Conservation (phyloP, 345 rosid species). For the Citropsis articulata region DNA sequence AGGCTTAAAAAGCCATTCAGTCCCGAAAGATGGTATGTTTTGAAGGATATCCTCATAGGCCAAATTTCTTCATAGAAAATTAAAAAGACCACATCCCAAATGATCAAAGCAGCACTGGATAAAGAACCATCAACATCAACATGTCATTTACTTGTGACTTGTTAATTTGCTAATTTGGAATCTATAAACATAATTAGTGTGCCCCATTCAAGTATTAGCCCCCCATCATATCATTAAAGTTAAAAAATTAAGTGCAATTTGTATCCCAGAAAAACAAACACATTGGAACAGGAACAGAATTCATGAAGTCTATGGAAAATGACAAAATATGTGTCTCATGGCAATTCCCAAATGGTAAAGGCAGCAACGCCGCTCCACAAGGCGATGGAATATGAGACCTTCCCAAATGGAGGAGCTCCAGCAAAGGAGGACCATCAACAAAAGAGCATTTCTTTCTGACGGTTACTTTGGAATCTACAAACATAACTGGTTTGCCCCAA, state of each 20-base stretch:
- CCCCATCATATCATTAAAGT: constrained; percentile 7
- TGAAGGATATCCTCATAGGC: constrained; percentile 22
- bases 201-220: constrained; percentile 26
- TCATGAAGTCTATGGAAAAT: constrained; percentile 16
- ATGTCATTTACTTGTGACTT: too few species aligned
- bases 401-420: constrained; percentile 22
- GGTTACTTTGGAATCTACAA: constrained; percentile 27
- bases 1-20: constrained; percentile 16
- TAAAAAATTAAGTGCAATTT: neutral
- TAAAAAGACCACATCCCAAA: constrained; percentile 25
- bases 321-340: constrained; percentile 36
- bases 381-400: constrained; percentile 63
- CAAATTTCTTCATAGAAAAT: neutral
- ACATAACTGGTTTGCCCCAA: constrained; percentile 27
- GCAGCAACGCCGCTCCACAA: constrained; percentile 53
- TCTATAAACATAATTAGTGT: constrained; percentile 19
- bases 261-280: too few species aligned
- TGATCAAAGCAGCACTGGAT: constrained; percentile 39
- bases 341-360: constrained; percentile 46
- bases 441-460: constrained; percentile 30
- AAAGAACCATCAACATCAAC: too few species aligned
- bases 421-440: constrained; percentile 19
- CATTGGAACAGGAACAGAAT: too few species aligned
- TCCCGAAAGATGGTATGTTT: constrained; percentile 35
- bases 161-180: neutral